Conservation (phyloP, 2,329 filamentous ascomycete genomes). For the Colletotrichum tanaceti region DNA sequence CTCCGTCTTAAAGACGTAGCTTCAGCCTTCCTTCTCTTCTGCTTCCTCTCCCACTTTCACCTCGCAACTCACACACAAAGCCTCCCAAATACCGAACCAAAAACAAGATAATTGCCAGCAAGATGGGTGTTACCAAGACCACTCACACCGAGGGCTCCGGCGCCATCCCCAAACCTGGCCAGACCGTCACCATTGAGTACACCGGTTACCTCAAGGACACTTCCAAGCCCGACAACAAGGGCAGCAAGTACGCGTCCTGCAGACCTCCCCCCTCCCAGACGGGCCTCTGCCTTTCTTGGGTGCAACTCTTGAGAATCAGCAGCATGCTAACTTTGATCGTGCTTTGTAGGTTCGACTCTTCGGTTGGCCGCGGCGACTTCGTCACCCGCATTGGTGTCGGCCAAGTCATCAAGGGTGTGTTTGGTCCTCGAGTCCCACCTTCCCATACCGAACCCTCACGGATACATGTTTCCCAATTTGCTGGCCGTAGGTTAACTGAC, state of each 20-base stretch:
- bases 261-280: slow-evolving; percentile 2
- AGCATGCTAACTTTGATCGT: slow-evolving; percentile 39
- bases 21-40: slow-evolving; percentile 13
- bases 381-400: slow-evolving; percentile 82
- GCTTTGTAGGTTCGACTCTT: slow-evolving; percentile 84
- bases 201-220: slow-evolving; percentile 85
- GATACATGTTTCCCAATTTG: not conserved
- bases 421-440: not conserved
- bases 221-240: slow-evolving; percentile 71
- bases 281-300: not conserved
- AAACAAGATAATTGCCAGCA: slow-evolving; percentile 44
- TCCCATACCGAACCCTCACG: not conserved
- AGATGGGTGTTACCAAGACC: slow-evolving; percentile 81
- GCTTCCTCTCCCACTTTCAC: slow-evolving; percentile 3
- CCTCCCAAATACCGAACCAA: not conserved
- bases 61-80: slow-evolving; percentile 2
- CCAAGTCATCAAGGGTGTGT: slow-evolving; percentile 84
- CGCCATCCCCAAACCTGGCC: slow-evolving; percentile 70
- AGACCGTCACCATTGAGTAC: slow-evolving; percentile 89
- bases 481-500: slow-evolving; percentile 25
- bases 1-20: slow-evolving; percentile 18
- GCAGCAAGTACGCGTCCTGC: slow-evolving; percentile 69
- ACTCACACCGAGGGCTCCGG: slow-evolving; percentile 71
- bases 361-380: slow-evolving; percentile 81
- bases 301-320: not conserved